These are phyloP conservation scores for Thuja plicata DNA, from an alignment of 83 land plant species.

Conservation along the genomic window DNA sequence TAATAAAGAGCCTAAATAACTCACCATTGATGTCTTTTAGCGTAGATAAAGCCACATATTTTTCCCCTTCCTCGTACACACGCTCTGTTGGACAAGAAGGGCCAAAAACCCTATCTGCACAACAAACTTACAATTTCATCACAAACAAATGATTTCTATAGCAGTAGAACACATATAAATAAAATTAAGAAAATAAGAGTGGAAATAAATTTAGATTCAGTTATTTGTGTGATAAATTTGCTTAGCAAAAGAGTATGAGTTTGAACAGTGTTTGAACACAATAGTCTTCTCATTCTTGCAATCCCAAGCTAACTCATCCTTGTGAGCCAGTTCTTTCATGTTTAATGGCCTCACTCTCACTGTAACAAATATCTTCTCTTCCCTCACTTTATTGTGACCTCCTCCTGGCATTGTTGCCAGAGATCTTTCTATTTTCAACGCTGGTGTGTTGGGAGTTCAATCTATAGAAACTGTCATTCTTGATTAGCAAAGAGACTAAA, in stretches of 20 bases:
- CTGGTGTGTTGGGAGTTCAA: constrained; percentile 26
- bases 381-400: constrained; percentile 30
- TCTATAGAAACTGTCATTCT: not conserved
- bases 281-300: constrained; percentile 71
- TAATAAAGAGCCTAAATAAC: not conserved
- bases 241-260: constrained; percentile 79
- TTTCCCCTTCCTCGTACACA: constrained; percentile 93
- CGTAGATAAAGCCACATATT: constrained; percentile 88
- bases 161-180: not conserved
- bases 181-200: not conserved
- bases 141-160: not conserved
- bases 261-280: constrained; percentile 40
- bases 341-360: constrained; percentile 84
- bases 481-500: not conserved
- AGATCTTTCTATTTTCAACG: constrained; percentile 40
- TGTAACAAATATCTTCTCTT: constrained; percentile 93
- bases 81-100: constrained; percentile 69
- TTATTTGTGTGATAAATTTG: not conserved
- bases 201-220: not conserved
- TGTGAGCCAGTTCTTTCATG: constrained; percentile 52
- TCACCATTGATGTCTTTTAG: constrained; percentile 89
- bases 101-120: constrained; percentile 87
- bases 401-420: constrained; percentile 55
- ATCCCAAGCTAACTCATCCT: constrained; percentile 82
- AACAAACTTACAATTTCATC: not conserved